Evolutionary conservation across 176 grass and related monocot species (phyloP).

Genomic region (Carex pumila): DNA sequence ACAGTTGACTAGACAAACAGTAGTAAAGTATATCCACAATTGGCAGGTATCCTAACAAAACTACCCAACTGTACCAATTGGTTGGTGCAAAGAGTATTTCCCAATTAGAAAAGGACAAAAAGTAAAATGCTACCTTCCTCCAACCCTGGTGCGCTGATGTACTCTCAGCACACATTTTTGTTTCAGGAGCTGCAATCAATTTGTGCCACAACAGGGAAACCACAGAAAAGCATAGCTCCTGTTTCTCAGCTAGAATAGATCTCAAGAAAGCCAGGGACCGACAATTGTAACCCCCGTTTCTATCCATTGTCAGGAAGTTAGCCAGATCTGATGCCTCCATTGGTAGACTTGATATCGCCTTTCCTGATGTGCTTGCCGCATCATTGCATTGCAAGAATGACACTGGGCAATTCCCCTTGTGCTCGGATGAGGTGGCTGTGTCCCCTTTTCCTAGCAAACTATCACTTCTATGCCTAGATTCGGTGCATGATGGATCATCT

Average conservation of each 20-base stretch:
- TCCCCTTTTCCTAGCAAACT: slow-evolving; percentile 34
- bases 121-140: slow-evolving; percentile 60
- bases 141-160: slow-evolving; percentile 99
- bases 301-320: slow-evolving; percentile 94
- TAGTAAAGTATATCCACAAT: neutral
- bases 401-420: slow-evolving; percentile 40
- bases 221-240: slow-evolving; percentile 94
- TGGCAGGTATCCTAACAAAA: neutral
- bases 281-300: slow-evolving; percentile 68
- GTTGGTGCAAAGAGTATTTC: neutral
- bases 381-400: slow-evolving; percentile 34
- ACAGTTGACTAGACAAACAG: neutral
- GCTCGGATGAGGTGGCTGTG: slow-evolving; percentile 35
- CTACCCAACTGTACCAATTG: neutral
- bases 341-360: slow-evolving; percentile 58
- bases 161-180: slow-evolving; percentile 96
- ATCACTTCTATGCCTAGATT: slow-evolving; percentile 28
- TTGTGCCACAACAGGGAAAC: slow-evolving; percentile 96
- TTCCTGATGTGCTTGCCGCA: slow-evolving; percentile 61
- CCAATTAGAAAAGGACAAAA: neutral
- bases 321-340: slow-evolving; percentile 90
- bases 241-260: slow-evolving; percentile 85
- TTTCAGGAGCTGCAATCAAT: slow-evolving; percentile 87
- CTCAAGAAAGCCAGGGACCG: slow-evolving; percentile 69
- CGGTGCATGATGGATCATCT: slow-evolving; percentile 27